Evolutionary conservation across 345 rosid genomes (phyloP).

Genomic region (Trapa incisa): DNA sequence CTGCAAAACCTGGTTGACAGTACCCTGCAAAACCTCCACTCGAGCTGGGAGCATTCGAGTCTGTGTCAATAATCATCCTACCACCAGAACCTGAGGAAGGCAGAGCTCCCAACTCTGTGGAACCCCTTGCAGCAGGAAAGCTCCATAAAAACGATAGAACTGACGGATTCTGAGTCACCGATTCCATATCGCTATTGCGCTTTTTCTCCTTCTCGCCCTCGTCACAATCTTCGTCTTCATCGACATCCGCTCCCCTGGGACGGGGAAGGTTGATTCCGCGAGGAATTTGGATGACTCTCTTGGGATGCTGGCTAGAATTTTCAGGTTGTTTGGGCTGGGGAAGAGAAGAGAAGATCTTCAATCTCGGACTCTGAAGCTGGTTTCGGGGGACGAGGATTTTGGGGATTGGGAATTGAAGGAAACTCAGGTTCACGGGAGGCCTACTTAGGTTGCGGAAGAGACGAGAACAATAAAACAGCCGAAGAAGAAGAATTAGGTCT

Average conservation of each 20-base stretch:
- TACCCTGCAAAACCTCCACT: slow-evolving; percentile 9
- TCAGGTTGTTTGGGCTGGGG: slow-evolving; percentile 23
- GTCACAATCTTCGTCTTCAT: slow-evolving; percentile 35
- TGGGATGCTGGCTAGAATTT: slow-evolving; percentile 15
- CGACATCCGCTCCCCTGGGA: slow-evolving; percentile 19
- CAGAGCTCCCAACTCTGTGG: slow-evolving; percentile 49
- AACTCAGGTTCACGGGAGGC: slow-evolving; percentile 2
- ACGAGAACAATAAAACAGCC: slow-evolving; percentile 30
- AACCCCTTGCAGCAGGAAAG: slow-evolving; percentile 65
- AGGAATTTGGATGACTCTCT: slow-evolving; percentile 61
- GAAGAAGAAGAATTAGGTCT: slow-evolving; percentile 8
- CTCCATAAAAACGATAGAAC: slow-evolving; percentile 61
- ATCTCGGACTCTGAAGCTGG: neutral
- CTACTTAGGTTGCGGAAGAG: slow-evolving; percentile 37
- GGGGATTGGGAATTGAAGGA: slow-evolving; percentile 6
- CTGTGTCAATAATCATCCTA: slow-evolving; percentile 49
- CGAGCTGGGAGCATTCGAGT: slow-evolving; percentile 19
- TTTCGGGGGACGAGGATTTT: neutral
- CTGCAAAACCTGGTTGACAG: slow-evolving; percentile 10
- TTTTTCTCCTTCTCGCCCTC: slow-evolving; percentile 37
- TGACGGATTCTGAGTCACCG: slow-evolving; percentile 22
- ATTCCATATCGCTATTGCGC: slow-evolving; percentile 23
- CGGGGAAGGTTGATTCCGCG: slow-evolving; percentile 35
- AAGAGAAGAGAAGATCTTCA: slow-evolving; percentile 8
- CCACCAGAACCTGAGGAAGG: slow-evolving; percentile 49